These are phyloP conservation scores for Amaranthus cruentus DNA, from an alignment of 148 eudicot species.

Conservation along the genomic window DNA sequence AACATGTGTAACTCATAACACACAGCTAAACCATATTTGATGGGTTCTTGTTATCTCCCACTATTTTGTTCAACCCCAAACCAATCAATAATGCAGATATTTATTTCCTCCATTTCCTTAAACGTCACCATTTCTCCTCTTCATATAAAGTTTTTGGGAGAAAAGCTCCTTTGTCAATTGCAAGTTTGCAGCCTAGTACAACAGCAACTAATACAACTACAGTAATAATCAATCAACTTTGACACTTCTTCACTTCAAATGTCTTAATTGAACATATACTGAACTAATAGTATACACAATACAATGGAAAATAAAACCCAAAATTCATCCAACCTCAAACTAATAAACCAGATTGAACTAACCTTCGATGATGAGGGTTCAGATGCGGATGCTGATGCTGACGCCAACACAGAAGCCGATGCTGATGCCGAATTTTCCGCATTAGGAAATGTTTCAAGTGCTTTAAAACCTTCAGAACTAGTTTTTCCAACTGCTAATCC, in stretches of 20 bases:
- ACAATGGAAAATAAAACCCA: not conserved
- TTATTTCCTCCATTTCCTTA: not conserved
- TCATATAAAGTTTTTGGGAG: no score
- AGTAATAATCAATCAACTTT: not conserved
- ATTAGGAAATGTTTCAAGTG: conserved; percentile 49
- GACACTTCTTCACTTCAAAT: not conserved
- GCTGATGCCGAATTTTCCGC: conserved; percentile 17
- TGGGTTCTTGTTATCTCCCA: not conserved
- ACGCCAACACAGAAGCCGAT: conserved; percentile 9
- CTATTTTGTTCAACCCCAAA: not conserved
- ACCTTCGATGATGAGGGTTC: conserved; percentile 21
- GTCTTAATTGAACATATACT: not conserved
- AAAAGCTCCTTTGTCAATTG: not conserved
- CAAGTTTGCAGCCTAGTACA: not conserved
- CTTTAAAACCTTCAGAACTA: conserved; percentile 56
- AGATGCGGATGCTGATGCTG: conserved; percentile 33
- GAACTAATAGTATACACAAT: not conserved
- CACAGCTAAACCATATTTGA: not conserved
- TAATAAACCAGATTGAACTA: not conserved
- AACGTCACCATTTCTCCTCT: not conserved
- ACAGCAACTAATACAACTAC: not conserved
- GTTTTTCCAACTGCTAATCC: conserved; percentile 86
- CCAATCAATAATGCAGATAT: not conserved
- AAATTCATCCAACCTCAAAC: not conserved
- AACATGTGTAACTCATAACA: not conserved